These are phyloP conservation scores for Sugiyamaella mastotermitis DNA, from an alignment of 805 yeast genomes.

Conservation along the genomic window DNA sequence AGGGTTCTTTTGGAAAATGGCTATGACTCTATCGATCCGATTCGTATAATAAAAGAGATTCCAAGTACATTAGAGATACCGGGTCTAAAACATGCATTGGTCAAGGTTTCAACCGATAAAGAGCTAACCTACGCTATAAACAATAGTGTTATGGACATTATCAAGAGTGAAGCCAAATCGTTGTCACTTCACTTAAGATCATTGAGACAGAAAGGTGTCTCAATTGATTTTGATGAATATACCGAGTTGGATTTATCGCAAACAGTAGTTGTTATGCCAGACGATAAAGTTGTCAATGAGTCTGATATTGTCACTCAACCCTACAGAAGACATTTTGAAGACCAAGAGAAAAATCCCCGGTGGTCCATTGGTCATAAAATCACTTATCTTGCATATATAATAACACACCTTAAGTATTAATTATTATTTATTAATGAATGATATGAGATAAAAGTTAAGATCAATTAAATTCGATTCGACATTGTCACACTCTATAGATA, in stretches of 20 bases:
- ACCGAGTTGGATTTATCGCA: conserved; percentile 14
- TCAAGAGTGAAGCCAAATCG: conserved; percentile 45
- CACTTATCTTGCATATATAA: no score
- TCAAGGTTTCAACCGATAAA: conserved; percentile 57
- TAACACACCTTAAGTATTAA: no score
- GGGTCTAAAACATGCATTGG: conserved; percentile 57
- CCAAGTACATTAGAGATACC: conserved; percentile 56
- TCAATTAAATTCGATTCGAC: no score
- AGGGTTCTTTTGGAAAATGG: conserved; percentile 55
- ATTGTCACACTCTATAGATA: no score
- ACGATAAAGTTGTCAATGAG: conserved; percentile 26
- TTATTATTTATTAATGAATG: no score
- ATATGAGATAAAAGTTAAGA: no score
- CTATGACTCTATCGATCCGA: conserved; percentile 53
- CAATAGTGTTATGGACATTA: conserved; percentile 48
- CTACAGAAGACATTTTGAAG: no score
- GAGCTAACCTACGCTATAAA: conserved; percentile 46
- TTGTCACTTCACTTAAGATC: conserved; percentile 30
- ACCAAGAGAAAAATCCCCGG: no score
- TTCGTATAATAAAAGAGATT: conserved; percentile 60
- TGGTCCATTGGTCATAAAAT: no score
- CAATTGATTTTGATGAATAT: conserved; percentile 22
- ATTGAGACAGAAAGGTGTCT: conserved; percentile 31
- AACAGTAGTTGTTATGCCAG: conserved; percentile 16
- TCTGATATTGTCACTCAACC: no score